Base-by-base conservation (phyloP, 2,329 filamentous ascomycete species). In the Aspergillus sp. region DNA sequence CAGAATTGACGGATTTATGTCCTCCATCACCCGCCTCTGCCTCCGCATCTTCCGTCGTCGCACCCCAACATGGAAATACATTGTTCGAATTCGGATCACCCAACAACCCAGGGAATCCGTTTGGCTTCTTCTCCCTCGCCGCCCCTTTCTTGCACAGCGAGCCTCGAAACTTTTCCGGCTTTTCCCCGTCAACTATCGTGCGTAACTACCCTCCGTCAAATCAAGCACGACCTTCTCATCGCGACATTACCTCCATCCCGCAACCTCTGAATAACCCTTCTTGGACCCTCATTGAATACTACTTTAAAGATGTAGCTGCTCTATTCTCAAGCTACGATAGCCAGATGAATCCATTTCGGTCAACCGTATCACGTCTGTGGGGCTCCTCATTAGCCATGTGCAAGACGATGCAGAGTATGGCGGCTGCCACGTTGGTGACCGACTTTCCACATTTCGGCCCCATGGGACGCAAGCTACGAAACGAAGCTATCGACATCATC, bases 281-380 rank as follows among this genome's bases (percentile, higher is more conserved):
- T 3, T 82, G 80, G 44, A 76, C 81, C 43, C 70, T 86, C 14
- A 79, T 85, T 9, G 81, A 84, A 45, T 83, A 85, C 58, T 86
- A 85, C 59, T 86, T 86, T 69, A 80, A 81, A 59, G 81, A 84
- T 53, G 81, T 85, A 3, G 83, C 81, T 45, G 77, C 76, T 3
- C 68, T 85, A 9, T 85, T 83, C 64, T 86, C 83, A n/a, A 83
- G 80, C 53, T 86, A 84, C 59, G 83, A 86, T 64, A 84, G 82
- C 17, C 73, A 76, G 11, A 74, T 84, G 58, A 86, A 86, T 58
- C 82, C 82, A 0, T 85, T 85, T 57, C 73, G 83, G 35, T 80
- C 78, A 1, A 81, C 82, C 0, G 80, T 85, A 11, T 78, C 76
- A 4, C 77, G 78, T 19, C 72, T 84, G 2, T 85, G 82, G 76